Percentiles rank a stretch among this genome's conserved stretches.
These are phyloP conservation scores for Fusarium avenaceum DNA, from an alignment of 2,329 filamentous ascomycete species.

Conservation along the genomic window DNA sequence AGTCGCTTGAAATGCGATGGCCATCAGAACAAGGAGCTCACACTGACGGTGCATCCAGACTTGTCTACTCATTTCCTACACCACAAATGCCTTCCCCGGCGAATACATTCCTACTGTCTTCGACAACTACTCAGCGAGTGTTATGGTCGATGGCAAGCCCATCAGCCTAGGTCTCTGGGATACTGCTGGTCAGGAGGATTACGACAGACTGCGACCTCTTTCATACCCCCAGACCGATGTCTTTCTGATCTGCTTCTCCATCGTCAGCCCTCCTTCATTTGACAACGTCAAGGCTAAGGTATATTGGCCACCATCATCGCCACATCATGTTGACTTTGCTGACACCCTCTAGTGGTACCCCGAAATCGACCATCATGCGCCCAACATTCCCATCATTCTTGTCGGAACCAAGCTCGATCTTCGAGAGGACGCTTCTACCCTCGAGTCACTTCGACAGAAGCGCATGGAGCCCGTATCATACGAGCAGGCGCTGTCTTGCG, in stretches of 20 bases:
- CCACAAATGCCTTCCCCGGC: constrained; percentile 99
- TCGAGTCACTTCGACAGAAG: constrained; percentile 87
- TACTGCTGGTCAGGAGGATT: constrained; percentile 98
- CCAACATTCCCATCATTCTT: constrained; percentile 94
- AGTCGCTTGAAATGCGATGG: constrained; percentile 7
- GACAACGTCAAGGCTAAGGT: constrained; percentile 99
- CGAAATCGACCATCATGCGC: constrained; percentile 97
- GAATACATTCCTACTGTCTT: constrained; percentile 99
- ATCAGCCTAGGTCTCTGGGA: constrained; percentile 98
- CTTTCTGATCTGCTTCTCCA: constrained; percentile 98
- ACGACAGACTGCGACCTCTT: constrained; percentile 92
- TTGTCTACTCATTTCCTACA: constrained; percentile 99
- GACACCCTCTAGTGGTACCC: constrained; percentile 82
- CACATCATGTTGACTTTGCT: constrained; percentile 20
- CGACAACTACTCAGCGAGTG: constrained; percentile 98
- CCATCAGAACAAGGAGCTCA: constrained; percentile 14
- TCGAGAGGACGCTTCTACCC: constrained; percentile 86
- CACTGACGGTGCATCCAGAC: constrained; percentile 71
- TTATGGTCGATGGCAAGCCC: constrained; percentile 98
- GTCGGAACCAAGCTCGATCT: constrained; percentile 98
- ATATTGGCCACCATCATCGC: constrained; percentile 51
- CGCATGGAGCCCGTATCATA: constrained; percentile 98
- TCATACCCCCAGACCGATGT: constrained; percentile 99
- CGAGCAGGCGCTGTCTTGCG: constrained; percentile 88
- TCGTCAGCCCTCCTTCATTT: constrained; percentile 96